Percentiles rank a stretch among this genome's conserved stretches.
These are phyloP conservation scores for Chlorella variabilis DNA, from an alignment of 163 green algal species.

Conservation along the genomic window DNA sequence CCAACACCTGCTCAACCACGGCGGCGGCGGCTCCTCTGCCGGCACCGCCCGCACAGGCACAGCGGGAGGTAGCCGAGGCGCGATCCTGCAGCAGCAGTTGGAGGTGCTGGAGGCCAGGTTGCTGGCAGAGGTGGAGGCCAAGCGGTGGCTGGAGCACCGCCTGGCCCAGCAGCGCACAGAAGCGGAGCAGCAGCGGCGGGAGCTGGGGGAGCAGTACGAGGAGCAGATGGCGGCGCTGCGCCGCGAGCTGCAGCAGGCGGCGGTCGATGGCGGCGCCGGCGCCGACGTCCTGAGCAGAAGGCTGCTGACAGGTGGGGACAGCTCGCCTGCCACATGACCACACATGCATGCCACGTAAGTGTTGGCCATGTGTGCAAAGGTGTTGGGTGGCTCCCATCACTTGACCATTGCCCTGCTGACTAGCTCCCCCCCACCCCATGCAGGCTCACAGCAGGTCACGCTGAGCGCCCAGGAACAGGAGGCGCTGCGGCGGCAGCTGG, in stretches of 20 bases:
- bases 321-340: too few relatives aligned
- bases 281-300: not conserved
- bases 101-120: not conserved
- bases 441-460: not conserved
- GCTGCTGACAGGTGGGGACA: not conserved
- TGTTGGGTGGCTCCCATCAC: too few relatives aligned
- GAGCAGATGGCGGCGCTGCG: not conserved
- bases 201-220: not conserved
- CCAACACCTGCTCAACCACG: not conserved
- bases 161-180: not conserved
- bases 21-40: not conserved
- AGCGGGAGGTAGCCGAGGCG: not conserved
- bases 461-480: not conserved
- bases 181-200: not conserved
- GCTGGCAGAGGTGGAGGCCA: not conserved
- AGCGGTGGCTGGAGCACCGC: not conserved
- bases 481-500: not conserved
- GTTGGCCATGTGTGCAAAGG: too few relatives aligned
- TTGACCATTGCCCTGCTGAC: too few relatives aligned
- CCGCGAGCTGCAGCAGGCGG: slow-evolving; percentile 2
- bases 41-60: too few relatives aligned
- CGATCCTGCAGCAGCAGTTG: not conserved
- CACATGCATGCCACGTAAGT: too few relatives aligned
- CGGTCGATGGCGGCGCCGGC: not conserved
- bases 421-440: not conserved